phyloP scores from a whole-genome alignment of 2,329 filamentous ascomycete genomes.

The Plectosphaerella sp. region DNA sequence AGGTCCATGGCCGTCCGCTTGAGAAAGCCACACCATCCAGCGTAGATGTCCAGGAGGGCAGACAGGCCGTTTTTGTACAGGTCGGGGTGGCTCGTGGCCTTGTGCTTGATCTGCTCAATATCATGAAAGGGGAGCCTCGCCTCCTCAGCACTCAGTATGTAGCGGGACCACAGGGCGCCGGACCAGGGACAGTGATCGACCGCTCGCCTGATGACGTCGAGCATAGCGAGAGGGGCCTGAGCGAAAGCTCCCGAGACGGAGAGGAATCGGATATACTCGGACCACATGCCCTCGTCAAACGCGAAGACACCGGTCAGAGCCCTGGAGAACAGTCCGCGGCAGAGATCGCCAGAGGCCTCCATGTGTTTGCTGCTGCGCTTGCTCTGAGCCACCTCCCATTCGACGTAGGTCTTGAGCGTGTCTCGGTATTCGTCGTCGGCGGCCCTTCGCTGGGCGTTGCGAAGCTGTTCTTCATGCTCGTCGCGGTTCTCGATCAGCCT shows the following conservation, averaged over 20 bases:
- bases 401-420: conserved; percentile 65
- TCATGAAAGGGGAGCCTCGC: conserved; percentile 71
- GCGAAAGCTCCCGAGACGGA: conserved; percentile 37
- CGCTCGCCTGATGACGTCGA: conserved; percentile 74
- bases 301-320: conserved; percentile 68
- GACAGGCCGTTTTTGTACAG: conserved; percentile 83
- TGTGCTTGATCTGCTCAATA: conserved; percentile 87
- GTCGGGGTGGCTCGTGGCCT: conserved; percentile 79
- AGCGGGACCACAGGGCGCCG: conserved; percentile 84
- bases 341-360: conserved; percentile 44
- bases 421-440: conserved; percentile 51
- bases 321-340: conserved; percentile 69
- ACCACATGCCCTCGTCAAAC: conserved; percentile 72
- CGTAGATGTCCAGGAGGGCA: conserved; percentile 84
- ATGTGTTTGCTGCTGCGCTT: conserved; percentile 47
- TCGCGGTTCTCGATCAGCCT: conserved; percentile 61
- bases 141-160: conserved; percentile 79
- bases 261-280: conserved; percentile 76
- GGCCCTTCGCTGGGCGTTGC: conserved; percentile 49
- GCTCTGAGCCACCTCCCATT: conserved; percentile 72
- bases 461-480: conserved; percentile 62
- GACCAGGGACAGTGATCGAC: conserved; percentile 93
- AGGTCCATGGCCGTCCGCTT: conserved; percentile 77
- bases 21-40: conserved; percentile 91
- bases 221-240: conserved; percentile 39